Evolutionary conservation across 306 rosid genomes (phyloP), one percentile per base, ranked within the genome.

Genomic region (Begonia masoniana): DNA sequence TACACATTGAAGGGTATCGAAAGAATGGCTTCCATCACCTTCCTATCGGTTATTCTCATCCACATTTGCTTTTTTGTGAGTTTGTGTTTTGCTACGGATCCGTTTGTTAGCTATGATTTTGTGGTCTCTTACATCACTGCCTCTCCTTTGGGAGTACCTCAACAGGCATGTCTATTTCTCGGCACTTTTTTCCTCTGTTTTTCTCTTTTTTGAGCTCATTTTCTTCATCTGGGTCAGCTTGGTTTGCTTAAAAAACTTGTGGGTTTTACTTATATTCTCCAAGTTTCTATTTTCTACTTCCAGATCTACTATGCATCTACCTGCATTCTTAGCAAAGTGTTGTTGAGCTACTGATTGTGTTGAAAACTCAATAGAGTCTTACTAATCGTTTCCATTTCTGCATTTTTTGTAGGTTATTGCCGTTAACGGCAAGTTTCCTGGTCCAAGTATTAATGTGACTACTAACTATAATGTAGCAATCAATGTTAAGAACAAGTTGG

Each of bases 401-500:
- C 65, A 53, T 36, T 67, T 31, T 64, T 65, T 78, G 55, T 68
- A 89, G 97, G 97, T 89, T 50, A 89, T 89, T 73, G 97, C 94
- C 49, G 61, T 89, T 54, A 89, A 89, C 58, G 74, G 60, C 10
- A 66, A 78, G 57, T 89, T 89, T 68, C 97, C 97, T 5, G 97
- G 95, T 69, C 95, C 97, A 68, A 51, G 64, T 58, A 73, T 89
- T 24, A 89, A 89, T 65, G 82, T 75, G 31, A 89, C 97, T 45
- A 89, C 95, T 56, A 89, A 89, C 74, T 76, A 89, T 80, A 82
- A 85, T 19, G 97, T 89, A 54, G 67, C 39, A 48, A 76, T 89
- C 71, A 85, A 85, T 81, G 84, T 89, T 58, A 69, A 82, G 16
- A 89, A 89, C 85, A 85, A 89, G 70, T 64, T 89, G 78, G 94